Base-by-base conservation (phyloP, 148 eudicot species). In the Hydrangea macrophylla region DNA sequence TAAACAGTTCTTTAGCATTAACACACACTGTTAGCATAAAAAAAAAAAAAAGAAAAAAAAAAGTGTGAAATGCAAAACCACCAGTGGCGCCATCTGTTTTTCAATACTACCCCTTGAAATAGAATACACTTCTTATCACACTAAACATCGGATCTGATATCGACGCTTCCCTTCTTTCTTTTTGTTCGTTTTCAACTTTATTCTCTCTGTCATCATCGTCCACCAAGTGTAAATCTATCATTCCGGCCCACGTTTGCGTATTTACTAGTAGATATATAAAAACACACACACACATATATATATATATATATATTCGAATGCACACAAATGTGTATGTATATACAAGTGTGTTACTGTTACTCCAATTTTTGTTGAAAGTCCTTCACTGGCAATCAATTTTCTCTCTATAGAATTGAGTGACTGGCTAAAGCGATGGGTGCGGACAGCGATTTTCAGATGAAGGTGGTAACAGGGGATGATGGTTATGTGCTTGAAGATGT, bases 401-500 rank as follows among this genome's bases (percentile, higher is more conserved):
- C 0, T 12, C 15, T 11, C 5, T 10, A 11, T 42, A 42, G 50
- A 42, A 42, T 35, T 42, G 50, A 1, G 53, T 5, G 53, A 48
- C n/a, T 48, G 5, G 53, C 7, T 2, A 26, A 70, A 61, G 62
- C 35, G 67, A 66, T 26, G 68, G 65, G 44, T 35, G 5, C 32
- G 26, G 22, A 55, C 11, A 45, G 53, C 36, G 54, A 54, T 58
- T 61, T 39, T 39, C 65, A 82, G 67, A 86, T 78, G 90, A 90
- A 87, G 81, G 72, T 87, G 11, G 76, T 67, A 22, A 28, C 60
- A 2, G 96, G 96, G 35, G 82, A 79, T 20, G 62, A 50, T 36
- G 96, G 96, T 10, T 90, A 83, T 37, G 76, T 90, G 9, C 90
- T 90, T 37, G 83, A 90, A 78, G 96, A 90, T 58, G 92, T 90